phyloP scores from a whole-genome alignment of 192 early-diverging fungal genomes.

The Gonapodya sp. region DNA sequence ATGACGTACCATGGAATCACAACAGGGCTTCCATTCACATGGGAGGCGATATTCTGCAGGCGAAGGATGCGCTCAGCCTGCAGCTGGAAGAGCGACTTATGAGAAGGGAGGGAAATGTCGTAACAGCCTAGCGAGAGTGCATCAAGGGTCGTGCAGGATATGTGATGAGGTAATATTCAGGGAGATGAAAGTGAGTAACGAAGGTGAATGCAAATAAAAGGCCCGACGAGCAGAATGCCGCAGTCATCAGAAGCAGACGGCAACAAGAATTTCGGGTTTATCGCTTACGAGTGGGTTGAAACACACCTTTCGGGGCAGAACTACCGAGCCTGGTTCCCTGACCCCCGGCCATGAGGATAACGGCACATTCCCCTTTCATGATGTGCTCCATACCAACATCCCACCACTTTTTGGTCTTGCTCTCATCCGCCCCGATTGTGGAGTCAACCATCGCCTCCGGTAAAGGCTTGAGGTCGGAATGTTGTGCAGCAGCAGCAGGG shows the following conservation, averaged over 20 bases:
- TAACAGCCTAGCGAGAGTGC: slow-evolving; percentile 72
- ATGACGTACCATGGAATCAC: slow-evolving; percentile 97
- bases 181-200: too few relatives aligned
- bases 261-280: too few relatives aligned
- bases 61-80: slow-evolving; percentile 88
- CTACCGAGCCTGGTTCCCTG: slow-evolving; percentile 74
- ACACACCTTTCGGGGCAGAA: slow-evolving; percentile 14
- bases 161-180: slow-evolving; percentile 53
- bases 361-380: slow-evolving; percentile 78
- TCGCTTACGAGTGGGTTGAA: too few relatives aligned
- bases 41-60: slow-evolving; percentile 60
- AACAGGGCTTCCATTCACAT: slow-evolving; percentile 27
- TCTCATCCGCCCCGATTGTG: slow-evolving; percentile 21
- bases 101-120: slow-evolving; percentile 80
- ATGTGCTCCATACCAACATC: slow-evolving; percentile 68
- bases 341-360: slow-evolving; percentile 87
- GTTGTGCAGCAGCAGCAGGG: slow-evolving; percentile 25
- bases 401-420: slow-evolving; percentile 51
- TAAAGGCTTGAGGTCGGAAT: slow-evolving; percentile 57
- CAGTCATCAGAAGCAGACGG: too few relatives aligned
- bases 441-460: slow-evolving; percentile 42
- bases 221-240: too few relatives aligned
- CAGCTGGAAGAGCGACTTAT: slow-evolving; percentile 82
- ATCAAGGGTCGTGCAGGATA: not conserved
- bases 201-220: too few relatives aligned